Base-by-base conservation (phyloP, 257 asterid genomes). In the Fraxinus cuspidata region DNA sequence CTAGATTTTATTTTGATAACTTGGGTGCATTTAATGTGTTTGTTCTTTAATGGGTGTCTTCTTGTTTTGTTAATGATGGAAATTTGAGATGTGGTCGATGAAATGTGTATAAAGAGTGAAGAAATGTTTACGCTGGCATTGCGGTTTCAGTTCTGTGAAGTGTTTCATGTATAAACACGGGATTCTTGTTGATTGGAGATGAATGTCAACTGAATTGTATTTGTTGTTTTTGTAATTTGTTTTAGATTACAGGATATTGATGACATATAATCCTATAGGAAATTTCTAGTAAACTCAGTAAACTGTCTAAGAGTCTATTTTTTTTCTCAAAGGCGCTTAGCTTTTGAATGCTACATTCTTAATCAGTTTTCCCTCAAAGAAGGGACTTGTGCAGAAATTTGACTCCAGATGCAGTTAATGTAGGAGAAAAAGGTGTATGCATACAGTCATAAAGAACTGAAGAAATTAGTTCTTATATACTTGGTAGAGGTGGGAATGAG, bases 21-120 rank as follows among this genome's bases (percentile, higher is more conserved):
- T 68, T 31, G 28, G 53, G 40, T 21, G 64, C 47, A 38, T 78
- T 35, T 68, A 15, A 44, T 27, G 31, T 70, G 40, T 47, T 68
- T 29, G 31, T 28, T 64, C 37, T 31, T 72, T 75, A 21, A 28
- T 76, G 58, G 40, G 34, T 7, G 70, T 7, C 38, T 75, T 76
- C 40, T 25, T 34, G 35, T 37, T n/a, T 74, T 35, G 10, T 16
- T 77, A 51, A 38, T 68, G 34, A 71, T 72, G 82, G 49, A 76
- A 77, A 11, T 19, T 21, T 63, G 29, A 19, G 19, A 25, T 11
- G 49, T 32, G 16, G 9, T 38, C 2, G 3, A 19, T 38, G 64
- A 13, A 11, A 53, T 53, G 27, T 13, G n/a, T n/a, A 44, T 66
- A 23, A 15, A 47, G 67, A 69, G 83, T 71, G 64, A 15, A 28